Base-by-base conservation (phyloP, 2,329 filamentous ascomycete species). In the Pseudopithomyces chartarum region DNA sequence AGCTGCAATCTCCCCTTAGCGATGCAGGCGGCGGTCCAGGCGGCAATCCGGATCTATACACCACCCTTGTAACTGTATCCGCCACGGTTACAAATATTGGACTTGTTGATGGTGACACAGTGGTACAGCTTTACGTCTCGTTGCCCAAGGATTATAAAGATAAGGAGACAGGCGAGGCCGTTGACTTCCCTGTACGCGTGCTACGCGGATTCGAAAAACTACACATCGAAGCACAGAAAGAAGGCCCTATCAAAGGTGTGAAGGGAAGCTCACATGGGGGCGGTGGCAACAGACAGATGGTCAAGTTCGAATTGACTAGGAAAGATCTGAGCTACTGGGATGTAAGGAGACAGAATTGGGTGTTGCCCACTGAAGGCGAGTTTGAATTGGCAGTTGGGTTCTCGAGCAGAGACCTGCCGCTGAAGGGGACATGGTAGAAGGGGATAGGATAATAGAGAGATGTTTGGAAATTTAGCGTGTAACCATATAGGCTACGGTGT, bases 1-100 rank as follows among this genome's bases (percentile, higher is more conserved):
- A 86, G 82, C 26, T 90, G 85, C 75, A 76, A 81, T 63, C 73
- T 73, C 17, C 68, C 1, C 68, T 67, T 7, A 90, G 87, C n/a
- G 79, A 79, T 0, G 89, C 89, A 0, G 89, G 90, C 34, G 90
- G 90, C 38, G 88, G 82, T 7, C 84, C 88, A 56, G 87, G 87
- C 55, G 87, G 88, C 1, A 89, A 90, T 56, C 87, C 87, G 1
- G 84, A 86, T 55, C 79, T 90, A 17, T 90, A 85, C 80, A 83
- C 83, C 43, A 76, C 78, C 0, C 78, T 87, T 56, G 79, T 84
- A 55, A 68, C 76, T 2, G 82, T 85, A 2, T 78, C 76, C 0
- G 76, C 87, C 3, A 80, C 78, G 0, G 73, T 92, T 2, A 81
- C 79, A 44, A 92, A 92, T 71, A 85, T 80, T 0, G 89, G 89